These are phyloP conservation scores for Yamadazyma dushanensis DNA, from an alignment of 1,139 yeast genomes.

Conservation along the genomic window DNA sequence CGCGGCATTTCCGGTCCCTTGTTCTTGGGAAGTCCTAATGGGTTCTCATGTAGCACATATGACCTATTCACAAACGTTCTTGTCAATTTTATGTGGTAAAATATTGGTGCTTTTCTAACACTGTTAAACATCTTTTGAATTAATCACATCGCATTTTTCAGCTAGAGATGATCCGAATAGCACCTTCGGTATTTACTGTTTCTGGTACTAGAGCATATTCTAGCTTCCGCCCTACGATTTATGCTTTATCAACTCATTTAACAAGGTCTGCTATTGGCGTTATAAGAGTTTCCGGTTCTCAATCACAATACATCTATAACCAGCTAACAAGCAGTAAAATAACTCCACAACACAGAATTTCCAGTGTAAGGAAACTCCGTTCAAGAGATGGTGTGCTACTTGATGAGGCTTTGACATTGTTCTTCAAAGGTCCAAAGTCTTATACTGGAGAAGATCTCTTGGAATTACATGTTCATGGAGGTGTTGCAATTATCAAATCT, in stretches of 20 bases:
- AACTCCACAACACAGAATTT: constrained; percentile 50
- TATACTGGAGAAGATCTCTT: constrained; percentile 91
- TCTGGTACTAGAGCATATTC: too few relatives aligned
- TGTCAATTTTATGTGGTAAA: not conserved
- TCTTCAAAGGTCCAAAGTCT: constrained; percentile 72
- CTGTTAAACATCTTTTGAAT: constrained; percentile 1
- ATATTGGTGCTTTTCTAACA: not conserved
- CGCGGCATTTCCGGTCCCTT: constrained; percentile 25
- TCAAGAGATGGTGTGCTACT: constrained; percentile 45
- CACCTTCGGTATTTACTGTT: too few relatives aligned
- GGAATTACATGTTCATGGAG: constrained; percentile 92
- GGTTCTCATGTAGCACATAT: constrained; percentile 29
- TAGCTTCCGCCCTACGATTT: constrained; percentile 85
- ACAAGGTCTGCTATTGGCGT: constrained; percentile 88
- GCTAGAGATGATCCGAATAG: not conserved
- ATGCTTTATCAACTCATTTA: constrained; percentile 84
- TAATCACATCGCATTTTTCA: constrained; percentile 2
- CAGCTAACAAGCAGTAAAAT: constrained; percentile 42
- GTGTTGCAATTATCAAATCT: constrained; percentile 76
- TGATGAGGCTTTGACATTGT: constrained; percentile 76
- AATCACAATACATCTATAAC: constrained; percentile 45
- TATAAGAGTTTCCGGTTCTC: constrained; percentile 77
- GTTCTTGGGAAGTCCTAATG: constrained; percentile 54
- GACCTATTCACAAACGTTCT: not conserved
- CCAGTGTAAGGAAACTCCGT: constrained; percentile 57